Evolutionary conservation across 345 rosid genomes (phyloP), one percentile per base, ranked within the genome.

Genomic region (Chamaenerion angustifolium): DNA sequence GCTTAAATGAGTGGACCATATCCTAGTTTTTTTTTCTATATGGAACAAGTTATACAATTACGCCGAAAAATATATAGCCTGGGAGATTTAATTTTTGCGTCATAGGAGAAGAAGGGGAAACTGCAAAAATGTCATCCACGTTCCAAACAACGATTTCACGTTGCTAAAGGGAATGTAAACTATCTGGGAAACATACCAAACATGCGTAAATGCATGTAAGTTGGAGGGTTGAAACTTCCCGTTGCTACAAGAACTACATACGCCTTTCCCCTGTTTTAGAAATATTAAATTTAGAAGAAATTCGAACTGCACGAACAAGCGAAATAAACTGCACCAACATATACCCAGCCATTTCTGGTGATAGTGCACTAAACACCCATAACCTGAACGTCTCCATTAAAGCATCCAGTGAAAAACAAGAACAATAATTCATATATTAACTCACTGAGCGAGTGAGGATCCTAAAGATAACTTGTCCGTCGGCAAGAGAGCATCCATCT

Each of bases 171-270:
- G 35, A 48, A 48, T n/a, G 3, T 10, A 43, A 48, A 12, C 12
- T 12, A 41, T 16, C 7, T 15, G 25, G 47, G 16, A 16, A 19
- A 16, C 45, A 15, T 41, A 85, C 98, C 96, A 68, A 92, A 80
- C 79, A 92, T 67, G 54, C 96, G 95, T 62, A 84, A 60, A 70
- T 83, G 98, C 96, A 92, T 92, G 61, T 70, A 74, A 52, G 96
- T 92, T 1, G 98, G 98, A 68, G 98, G 98, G 67, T 84, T 92
- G 83, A 92, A 92, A 67, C 93, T 82, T 48, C 98, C 95, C 15
- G 84, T 76, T 12, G 87, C 83, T 42, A 87, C 87, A 46, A 92
- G 79, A 64, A 80, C 83, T 11, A 78, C 93, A 70, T 16, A 57
- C 27, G 58, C 58, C 56, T 66, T 69, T 56, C 63, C 72, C 71